Evolutionary conservation across 2,329 filamentous ascomycete genomes (phyloP).

Genomic region (Epichloe scottii): DNA sequence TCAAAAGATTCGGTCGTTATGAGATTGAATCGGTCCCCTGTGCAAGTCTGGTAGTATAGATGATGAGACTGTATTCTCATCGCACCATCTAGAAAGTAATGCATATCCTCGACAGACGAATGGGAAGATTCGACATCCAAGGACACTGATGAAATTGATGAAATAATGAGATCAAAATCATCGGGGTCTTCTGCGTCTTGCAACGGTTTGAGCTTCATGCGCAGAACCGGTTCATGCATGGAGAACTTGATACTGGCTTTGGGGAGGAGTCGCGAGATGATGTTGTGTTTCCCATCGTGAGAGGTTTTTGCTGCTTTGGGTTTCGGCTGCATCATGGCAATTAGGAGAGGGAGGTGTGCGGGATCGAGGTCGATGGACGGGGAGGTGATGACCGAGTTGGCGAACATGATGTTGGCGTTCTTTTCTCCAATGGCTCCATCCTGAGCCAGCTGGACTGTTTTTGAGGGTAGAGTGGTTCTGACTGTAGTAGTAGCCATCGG

Average conservation of each 20-base stretch:
- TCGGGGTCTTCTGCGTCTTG: slow-evolving; percentile 51
- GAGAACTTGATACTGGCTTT: slow-evolving; percentile 94
- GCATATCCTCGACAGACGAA: slow-evolving; percentile 66
- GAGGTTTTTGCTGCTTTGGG: slow-evolving; percentile 21
- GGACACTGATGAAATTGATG: slow-evolving; percentile 85
- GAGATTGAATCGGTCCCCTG: slow-evolving; percentile 72
- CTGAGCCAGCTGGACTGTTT: slow-evolving; percentile 71
- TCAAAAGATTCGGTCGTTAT: slow-evolving; percentile 82
- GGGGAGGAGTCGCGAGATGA: slow-evolving; percentile 83
- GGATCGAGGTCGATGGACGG: slow-evolving; percentile 89
- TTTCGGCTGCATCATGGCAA: slow-evolving; percentile 58
- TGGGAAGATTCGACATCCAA: slow-evolving; percentile 95
- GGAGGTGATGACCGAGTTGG: slow-evolving; percentile 91
- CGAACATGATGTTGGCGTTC: slow-evolving; percentile 92
- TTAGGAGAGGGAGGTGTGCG: slow-evolving; percentile 73
- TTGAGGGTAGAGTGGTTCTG: slow-evolving; percentile 86
- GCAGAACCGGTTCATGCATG: slow-evolving; percentile 87
- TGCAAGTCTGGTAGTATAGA: slow-evolving; percentile 86
- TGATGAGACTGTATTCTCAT: slow-evolving; percentile 76
- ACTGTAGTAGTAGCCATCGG: slow-evolving; percentile 96
- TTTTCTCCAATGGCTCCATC: slow-evolving; percentile 65
- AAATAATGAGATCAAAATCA: slow-evolving; percentile 92
- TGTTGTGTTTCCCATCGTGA: slow-evolving; percentile 43
- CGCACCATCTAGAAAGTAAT: slow-evolving; percentile 76
- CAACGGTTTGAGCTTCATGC: slow-evolving; percentile 76